Evolutionary conservation across 2,329 filamentous ascomycete species (phyloP), one percentile per base, ranked within the genome.

Genomic region (Zasmidium citrigriseum): DNA sequence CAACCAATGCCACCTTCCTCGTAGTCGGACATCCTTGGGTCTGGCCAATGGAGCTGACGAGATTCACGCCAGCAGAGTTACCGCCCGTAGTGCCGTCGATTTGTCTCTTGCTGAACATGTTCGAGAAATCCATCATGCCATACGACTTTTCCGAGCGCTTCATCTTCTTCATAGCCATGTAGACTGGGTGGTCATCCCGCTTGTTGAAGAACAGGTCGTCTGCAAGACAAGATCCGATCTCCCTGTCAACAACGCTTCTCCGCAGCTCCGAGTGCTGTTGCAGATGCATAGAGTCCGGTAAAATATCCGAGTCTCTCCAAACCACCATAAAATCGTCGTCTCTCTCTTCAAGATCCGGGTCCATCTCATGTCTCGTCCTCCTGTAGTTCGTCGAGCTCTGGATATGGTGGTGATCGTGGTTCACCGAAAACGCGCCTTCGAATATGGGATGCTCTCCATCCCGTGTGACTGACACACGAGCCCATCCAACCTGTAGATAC

Each of bases 1-100:
- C 95, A 22, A 99, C 86, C 44, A 98, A 82, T 0, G 95, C 95
- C 18, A 99, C 91, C 75, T 90, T 96, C 65, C 92, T 86, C n/a
- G 91, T 93, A 1, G 83, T 87, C 4, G 93, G 93, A 72, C 95
- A 99, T 52, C 95, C 95, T n/a, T 77, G 72, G 0, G 89, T 89
- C 59, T 85, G 88, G 49, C 95, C 95, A 70, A 99, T 96, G 23
- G 86, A 91, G 29, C 79, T 83, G 29, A 83, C 80, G 65, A 98
- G 78, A 71, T 97, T 95, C 60, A 93, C 86, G 64, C 89, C 89
- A 21, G 88, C 90, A 53, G 89, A 86, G 70, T 92, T 93, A 59
- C 91, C 89, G 4, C 85, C 82, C 10, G 85, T 86, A 41, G 84
- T 84, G 58, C 86, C 84, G 69, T 93, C 90, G 22, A 86, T 82